Evolutionary conservation across 1,284 basidiomycete species (phyloP).

Genomic region (Rugosomyces carneus): DNA sequence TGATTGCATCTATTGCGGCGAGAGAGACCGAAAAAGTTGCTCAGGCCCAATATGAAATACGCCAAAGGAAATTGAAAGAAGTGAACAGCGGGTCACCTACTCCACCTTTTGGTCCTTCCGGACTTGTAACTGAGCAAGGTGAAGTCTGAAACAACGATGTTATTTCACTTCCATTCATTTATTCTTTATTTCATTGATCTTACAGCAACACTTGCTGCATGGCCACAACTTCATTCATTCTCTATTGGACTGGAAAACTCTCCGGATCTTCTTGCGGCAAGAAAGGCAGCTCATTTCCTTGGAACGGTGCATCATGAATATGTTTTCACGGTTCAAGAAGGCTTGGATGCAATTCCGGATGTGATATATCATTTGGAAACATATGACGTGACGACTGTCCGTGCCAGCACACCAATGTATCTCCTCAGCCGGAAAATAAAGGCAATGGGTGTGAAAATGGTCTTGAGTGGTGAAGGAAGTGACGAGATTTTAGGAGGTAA

Average conservation of each 20-base stretch:
- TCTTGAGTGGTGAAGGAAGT: conserved; percentile 94
- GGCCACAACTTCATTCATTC: conserved; percentile 98
- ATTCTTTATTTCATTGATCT: not conserved
- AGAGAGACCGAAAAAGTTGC: conserved; percentile 94
- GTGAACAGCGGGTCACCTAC: conserved; percentile 51
- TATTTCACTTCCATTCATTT: not conserved
- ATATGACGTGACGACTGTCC: conserved; percentile 97
- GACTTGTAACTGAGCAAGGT: conserved; percentile 50
- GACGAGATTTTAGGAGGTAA: conserved; percentile 96
- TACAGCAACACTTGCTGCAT: conserved; percentile 70
- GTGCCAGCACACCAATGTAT: conserved; percentile 97
- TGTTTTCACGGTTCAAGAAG: conserved; percentile 98
- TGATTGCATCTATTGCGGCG: conserved; percentile 96
- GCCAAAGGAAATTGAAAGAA: conserved; percentile 55
- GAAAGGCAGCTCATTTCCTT: conserved; percentile 90
- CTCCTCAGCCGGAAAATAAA: conserved; percentile 98
- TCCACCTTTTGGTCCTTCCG: conserved; percentile 30
- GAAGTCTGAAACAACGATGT: conserved; percentile 14
- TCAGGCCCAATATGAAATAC: conserved; percentile 67
- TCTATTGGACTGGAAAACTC: conserved; percentile 95
- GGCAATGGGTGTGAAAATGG: conserved; percentile 99
- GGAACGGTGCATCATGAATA: conserved; percentile 98
- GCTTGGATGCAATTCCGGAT: conserved; percentile 94
- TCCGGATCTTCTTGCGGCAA: conserved; percentile 91
- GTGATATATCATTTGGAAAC: conserved; percentile 99